Percentiles rank a stretch among this genome's conserved stretches.
phyloP scores from a whole-genome alignment of 1,284 basidiomycete genomes.

The Trichosporon sp. region DNA sequence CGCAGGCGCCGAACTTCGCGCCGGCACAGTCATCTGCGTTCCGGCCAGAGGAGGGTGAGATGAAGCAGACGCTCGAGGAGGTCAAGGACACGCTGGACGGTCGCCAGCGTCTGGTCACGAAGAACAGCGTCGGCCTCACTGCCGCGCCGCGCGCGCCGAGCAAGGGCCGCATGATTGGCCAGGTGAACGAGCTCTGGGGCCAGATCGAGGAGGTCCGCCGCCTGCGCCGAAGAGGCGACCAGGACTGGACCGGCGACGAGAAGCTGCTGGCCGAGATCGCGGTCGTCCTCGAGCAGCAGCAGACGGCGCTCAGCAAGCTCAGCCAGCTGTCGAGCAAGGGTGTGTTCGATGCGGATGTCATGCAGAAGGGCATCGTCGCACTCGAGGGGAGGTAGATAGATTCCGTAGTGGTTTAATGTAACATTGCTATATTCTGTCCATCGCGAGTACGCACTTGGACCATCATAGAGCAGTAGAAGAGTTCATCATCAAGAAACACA shows the following conservation, averaged over 20 bases:
- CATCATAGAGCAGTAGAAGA: neutral
- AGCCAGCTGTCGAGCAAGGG: constrained; percentile 71
- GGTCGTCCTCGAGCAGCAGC: constrained; percentile 75
- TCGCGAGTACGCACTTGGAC: neutral
- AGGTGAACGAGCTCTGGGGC: constrained; percentile 82
- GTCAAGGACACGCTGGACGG: constrained; percentile 72
- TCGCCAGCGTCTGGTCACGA: constrained; percentile 42
- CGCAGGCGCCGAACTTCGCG: constrained; percentile 76
- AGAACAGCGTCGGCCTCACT: constrained; percentile 30
- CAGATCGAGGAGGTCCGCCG: constrained; percentile 70
- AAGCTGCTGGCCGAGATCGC: constrained; percentile 75
- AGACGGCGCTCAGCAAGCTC: constrained; percentile 75
- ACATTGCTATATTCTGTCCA: constrained; percentile 12
- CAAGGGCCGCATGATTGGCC: constrained; percentile 60
- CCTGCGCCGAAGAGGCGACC: constrained; percentile 55
- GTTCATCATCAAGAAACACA: neutral
- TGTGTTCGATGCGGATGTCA: constrained; percentile 70
- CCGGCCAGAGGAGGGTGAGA: constrained; percentile 76
- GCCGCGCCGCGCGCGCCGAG: constrained; percentile 48
- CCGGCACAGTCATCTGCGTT: constrained; percentile 76
- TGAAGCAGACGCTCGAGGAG: constrained; percentile 69
- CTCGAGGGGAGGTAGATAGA: constrained; percentile 30
- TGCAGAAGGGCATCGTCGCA: constrained; percentile 51
- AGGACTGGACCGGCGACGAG: constrained; percentile 80
- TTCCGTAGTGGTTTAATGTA: constrained; percentile 7